phyloP scores from a whole-genome alignment of 1,284 basidiomycete genomes.

The Ustilago sp. region DNA sequence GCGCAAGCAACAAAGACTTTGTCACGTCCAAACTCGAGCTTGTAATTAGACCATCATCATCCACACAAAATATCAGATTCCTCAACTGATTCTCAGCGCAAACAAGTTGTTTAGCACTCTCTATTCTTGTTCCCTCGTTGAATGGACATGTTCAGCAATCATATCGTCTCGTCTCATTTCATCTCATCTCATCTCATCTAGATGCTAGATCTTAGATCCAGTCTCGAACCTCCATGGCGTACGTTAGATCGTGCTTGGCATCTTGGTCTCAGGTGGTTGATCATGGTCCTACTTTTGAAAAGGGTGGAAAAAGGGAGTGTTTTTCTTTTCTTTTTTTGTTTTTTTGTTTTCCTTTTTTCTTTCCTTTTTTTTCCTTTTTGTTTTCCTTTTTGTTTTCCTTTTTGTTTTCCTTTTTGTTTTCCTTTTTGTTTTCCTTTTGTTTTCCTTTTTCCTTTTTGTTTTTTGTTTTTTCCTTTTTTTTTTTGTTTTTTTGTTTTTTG shows the following conservation, averaged over 20 bases:
- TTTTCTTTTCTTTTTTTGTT: not conserved
- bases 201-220: not conserved
- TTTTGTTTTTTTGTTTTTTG: not conserved
- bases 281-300: too few relatives aligned
- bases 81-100: constrained; percentile 2
- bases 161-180: not conserved
- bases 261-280: not conserved
- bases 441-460: not conserved
- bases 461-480: not conserved
- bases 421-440: not conserved
- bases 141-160: not conserved
- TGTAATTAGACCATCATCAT: too few relatives aligned
- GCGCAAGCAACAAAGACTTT: too few relatives aligned
- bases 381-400: not conserved
- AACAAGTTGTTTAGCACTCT: not conserved
- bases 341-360: not conserved
- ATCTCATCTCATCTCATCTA: not conserved
- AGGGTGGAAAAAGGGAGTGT: not conserved
- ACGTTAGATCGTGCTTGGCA: not conserved
- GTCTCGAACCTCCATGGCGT: not conserved
- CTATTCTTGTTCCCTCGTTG: not conserved
- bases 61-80: too few relatives aligned
- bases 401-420: not conserved
- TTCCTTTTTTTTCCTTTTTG: not conserved
- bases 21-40: too few relatives aligned